These are phyloP conservation scores for Lentinula sp. DNA, from an alignment of 768 basidiomycete species.

Conservation along the genomic window DNA sequence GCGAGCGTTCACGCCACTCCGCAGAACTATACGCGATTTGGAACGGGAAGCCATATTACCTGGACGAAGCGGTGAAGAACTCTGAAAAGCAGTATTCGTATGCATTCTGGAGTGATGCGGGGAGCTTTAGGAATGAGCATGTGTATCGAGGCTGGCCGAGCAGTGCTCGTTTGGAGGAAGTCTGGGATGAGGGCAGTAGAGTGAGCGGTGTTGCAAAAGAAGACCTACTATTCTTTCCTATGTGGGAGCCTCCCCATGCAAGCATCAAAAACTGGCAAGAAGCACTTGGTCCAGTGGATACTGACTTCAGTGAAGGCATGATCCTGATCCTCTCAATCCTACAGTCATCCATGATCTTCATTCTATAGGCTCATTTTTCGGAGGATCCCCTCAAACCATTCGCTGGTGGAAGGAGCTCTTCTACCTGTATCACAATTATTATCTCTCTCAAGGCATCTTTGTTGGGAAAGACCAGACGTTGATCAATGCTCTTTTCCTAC, in stretches of 20 bases:
- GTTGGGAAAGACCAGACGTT: conserved; percentile 55
- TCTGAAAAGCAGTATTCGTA: conserved; percentile 37
- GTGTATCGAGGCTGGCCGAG: conserved; percentile 45
- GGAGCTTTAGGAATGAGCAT: conserved; percentile 42
- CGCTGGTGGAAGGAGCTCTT: conserved; percentile 39
- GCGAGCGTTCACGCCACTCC: conserved; percentile 34
- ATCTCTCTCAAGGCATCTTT: conserved; percentile 39
- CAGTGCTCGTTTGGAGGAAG: conserved; percentile 24
- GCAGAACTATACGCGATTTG: conserved; percentile 50
- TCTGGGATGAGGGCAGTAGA: conserved; percentile 31
- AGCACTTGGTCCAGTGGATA: conserved; percentile 43
- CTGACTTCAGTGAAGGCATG: conserved; percentile 45
- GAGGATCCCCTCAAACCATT: conserved; percentile 37
- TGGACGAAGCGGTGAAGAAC: conserved; percentile 33
- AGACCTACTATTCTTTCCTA: conserved; percentile 46
- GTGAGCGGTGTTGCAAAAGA: conserved; percentile 23
- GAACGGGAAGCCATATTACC: conserved; percentile 49
- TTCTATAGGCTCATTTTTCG: conserved; percentile 50
- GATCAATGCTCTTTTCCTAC: conserved; percentile 40
- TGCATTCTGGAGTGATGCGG: conserved; percentile 56
- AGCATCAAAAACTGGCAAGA: conserved; percentile 32
- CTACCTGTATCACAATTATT: conserved; percentile 47
- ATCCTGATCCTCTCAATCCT: conserved; percentile 3
- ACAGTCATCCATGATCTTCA: neutral
- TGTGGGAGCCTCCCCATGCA: conserved; percentile 27